Conservation (phyloP, 441 rosid genomes). For the Erodium moschatum region DNA sequence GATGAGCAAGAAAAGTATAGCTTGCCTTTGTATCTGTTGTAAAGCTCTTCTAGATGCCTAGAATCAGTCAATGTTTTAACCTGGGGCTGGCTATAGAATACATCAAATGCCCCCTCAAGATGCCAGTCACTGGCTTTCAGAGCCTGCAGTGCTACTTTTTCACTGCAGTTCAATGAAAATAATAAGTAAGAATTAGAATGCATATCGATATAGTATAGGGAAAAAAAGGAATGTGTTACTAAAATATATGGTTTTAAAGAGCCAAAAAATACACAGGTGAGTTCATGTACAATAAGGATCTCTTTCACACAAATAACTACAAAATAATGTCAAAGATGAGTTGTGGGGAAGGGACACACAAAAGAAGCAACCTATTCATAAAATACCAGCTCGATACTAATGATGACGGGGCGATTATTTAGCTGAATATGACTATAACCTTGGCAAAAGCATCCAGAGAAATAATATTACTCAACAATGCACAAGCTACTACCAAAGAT, state of each 20-base stretch:
- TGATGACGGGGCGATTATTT: background rate
- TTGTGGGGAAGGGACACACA: background rate
- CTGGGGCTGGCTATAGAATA: slow-evolving; percentile 80
- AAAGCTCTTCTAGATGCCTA: slow-evolving; percentile 86
- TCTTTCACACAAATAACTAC: background rate
- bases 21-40: slow-evolving; percentile 80
- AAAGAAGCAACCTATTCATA: background rate
- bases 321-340: background rate
- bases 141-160: slow-evolving; percentile 67
- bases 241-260: too few species aligned
- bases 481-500: background rate
- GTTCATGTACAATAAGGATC: too few species aligned
- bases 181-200: background rate
- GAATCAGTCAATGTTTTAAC: slow-evolving; percentile 56
- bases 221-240: background rate
- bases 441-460: background rate
- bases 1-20: background rate
- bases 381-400: background rate
- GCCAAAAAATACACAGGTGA: too few species aligned
- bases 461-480: background rate
- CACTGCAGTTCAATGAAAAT: slow-evolving; percentile 42
- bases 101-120: slow-evolving; percentile 83
- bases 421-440: background rate
- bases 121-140: slow-evolving; percentile 86
- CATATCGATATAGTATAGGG: background rate